Percentiles rank a stretch among this genome's conserved stretches.
Evolutionary conservation across 495 filamentous ascomycete genomes (phyloP).

Genomic region (Venustampulla echinocandica): DNA sequence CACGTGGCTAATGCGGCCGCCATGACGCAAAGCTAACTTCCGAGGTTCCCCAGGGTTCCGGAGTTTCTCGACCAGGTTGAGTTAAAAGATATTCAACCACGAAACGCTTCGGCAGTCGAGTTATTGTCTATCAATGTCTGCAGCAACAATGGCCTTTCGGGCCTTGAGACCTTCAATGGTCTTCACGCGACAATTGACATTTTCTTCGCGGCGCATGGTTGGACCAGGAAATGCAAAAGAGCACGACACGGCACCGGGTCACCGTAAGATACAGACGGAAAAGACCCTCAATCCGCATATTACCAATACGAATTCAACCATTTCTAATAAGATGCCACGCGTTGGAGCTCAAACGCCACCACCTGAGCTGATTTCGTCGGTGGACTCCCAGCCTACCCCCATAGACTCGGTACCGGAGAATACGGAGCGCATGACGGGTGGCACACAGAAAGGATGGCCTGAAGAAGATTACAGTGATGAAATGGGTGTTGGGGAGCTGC

Average conservation of each 20-base stretch:
- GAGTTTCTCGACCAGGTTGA: not conserved
- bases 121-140: too few relatives aligned
- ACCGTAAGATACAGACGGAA: constrained; percentile 44
- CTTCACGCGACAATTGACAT: constrained; percentile 14
- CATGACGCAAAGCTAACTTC: too few relatives aligned
- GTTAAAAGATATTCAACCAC: not conserved
- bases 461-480: constrained; percentile 34
- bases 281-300: constrained; percentile 53
- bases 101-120: constrained; percentile 8
- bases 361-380: constrained; percentile 50
- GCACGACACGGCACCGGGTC: constrained; percentile 35
- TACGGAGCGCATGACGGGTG: constrained; percentile 26
- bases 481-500: constrained; percentile 82
- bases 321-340: constrained; percentile 52
- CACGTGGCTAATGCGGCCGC: too few relatives aligned
- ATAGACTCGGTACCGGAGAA: constrained; percentile 51
- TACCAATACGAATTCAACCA: constrained; percentile 55
- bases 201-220: constrained; percentile 11
- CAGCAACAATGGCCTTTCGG: constrained; percentile 29
- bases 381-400: constrained; percentile 47
- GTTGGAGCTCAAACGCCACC: constrained; percentile 48
- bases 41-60: constrained; percentile 3
- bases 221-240: constrained; percentile 16
- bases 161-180: constrained; percentile 26
- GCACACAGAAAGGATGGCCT: constrained; percentile 15